A percentile compares a stretch with the other conserved stretches of the same genome.
phyloP scores from a whole-genome alignment of 2,329 filamentous ascomycete genomes.

The Claviceps pusilla region DNA sequence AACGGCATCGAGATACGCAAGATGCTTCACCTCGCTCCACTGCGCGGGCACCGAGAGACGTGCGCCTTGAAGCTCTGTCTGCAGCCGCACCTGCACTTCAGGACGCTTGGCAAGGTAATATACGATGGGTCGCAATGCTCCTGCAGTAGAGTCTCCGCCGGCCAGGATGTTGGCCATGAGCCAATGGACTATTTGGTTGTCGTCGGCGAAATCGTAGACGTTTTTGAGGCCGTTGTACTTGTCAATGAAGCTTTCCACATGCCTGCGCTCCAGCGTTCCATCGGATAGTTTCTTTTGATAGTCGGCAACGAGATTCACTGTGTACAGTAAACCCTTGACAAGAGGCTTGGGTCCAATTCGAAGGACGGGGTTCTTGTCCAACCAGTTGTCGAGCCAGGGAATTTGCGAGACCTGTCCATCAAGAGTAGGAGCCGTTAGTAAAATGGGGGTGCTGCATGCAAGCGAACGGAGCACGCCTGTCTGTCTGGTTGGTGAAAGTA shows the following conservation, averaged over 20 bases:
- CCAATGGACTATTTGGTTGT: conserved; percentile 10
- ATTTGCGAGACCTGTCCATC: conserved; percentile 9
- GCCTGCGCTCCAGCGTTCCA: conserved; percentile 7
- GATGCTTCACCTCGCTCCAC: conserved; percentile 12
- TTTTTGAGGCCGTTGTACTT: conserved; percentile 8
- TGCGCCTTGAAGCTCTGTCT: conserved; percentile 24
- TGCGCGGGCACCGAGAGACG: conserved; percentile 9
- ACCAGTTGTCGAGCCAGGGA: conserved; percentile 12
- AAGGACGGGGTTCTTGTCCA: conserved; percentile 17
- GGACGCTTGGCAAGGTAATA: conserved; percentile 23
- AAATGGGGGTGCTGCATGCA: neutral
- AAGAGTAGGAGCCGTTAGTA: neutral
- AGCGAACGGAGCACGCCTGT: neutral
- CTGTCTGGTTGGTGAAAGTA: too few species aligned
- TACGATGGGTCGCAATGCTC: conserved; percentile 18
- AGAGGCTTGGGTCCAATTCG: conserved; percentile 12
- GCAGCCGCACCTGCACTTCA: conserved; percentile 12
- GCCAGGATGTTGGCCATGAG: conserved; percentile 14
- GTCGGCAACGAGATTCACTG: conserved; percentile 10
- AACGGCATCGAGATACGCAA: conserved; percentile 33
- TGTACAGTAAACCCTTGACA: conserved; percentile 8
- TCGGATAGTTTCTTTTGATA: conserved; percentile 6
- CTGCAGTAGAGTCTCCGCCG: conserved; percentile 23
- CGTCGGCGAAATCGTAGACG: conserved; percentile 20
- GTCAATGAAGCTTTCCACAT: conserved; percentile 13